Percentiles rank a stretch among this genome's conserved stretches.
phyloP scores from a whole-genome alignment of 768 basidiomycete species.

The Lactarius hengduanensis region DNA sequence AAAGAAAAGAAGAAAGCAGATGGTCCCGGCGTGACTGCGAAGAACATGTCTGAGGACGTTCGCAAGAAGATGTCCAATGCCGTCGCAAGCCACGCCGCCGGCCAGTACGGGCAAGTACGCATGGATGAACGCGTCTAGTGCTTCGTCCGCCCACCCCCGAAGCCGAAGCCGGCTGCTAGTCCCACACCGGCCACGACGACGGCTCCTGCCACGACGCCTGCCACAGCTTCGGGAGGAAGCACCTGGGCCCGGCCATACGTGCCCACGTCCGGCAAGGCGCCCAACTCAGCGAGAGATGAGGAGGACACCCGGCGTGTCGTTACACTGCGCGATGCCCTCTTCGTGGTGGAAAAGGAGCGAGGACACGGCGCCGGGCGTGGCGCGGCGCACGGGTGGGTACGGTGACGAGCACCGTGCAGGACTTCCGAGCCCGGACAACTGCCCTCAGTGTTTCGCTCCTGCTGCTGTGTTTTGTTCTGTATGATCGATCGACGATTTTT shows the following conservation, averaged over 20 bases:
- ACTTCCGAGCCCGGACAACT: neutral
- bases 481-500: constrained; percentile 1
- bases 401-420: neutral
- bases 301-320: constrained; percentile 60
- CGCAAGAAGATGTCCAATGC: constrained; percentile 91
- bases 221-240: constrained; percentile 33
- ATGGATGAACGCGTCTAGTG: constrained; percentile 78
- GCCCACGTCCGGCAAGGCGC: constrained; percentile 47
- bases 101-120: constrained; percentile 72
- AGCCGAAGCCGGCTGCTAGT: constrained; percentile 33
- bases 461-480: constrained; percentile 19
- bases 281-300: constrained; percentile 36
- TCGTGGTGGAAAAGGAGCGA: constrained; percentile 78
- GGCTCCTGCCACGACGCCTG: constrained; percentile 23
- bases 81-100: constrained; percentile 86
- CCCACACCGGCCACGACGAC: constrained; percentile 37
- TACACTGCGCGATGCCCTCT: constrained; percentile 79
- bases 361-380: constrained; percentile 83
- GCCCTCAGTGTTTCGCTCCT: neutral
- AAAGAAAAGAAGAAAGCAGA: constrained; percentile 84
- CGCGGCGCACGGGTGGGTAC: constrained; percentile 62
- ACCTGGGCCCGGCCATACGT: constrained; percentile 68
- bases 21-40: constrained; percentile 77
- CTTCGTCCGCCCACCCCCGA: constrained; percentile 41
- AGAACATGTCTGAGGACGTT: constrained; percentile 90